Base-by-base conservation (phyloP, 495 filamentous ascomycete species). In the Opeltia flavorubescens region DNA sequence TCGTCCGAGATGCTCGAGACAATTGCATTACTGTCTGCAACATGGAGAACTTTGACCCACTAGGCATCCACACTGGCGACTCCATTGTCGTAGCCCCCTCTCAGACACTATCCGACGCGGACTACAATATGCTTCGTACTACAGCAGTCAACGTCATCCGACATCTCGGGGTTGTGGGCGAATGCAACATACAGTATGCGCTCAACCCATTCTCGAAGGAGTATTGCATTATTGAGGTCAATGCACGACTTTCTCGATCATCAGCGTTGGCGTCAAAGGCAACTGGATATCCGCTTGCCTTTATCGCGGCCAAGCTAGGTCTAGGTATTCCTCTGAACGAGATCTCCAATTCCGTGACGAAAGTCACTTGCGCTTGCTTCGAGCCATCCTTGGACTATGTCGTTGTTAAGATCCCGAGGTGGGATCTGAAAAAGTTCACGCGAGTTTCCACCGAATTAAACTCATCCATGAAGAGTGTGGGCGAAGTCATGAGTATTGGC, bases 1-100 rank as follows among this genome's bases (percentile, higher is more conserved):
- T 98, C 41, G 91, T 98, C 29, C 84, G 91, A 51, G 91, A 98
- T 73, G 84, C 80, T 34, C 78, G 84, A 48, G 88, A 98, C 67
- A 98, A 98, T 73, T 98, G 91, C 66, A 96, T 98, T 62, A 98
- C 91, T 5, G 91, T 98, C 51, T 98, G 91, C 68, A 98, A 98
- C 70, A 98, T 98, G 91, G 91, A 98, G 66, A 98, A 98, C 64
- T 96, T 98, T 54, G 91, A 98, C 66, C 91, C 91, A 50, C 80
- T 98, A 26, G 91, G 91, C 57, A 95, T 96, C 47, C 91, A 98
- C 59, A 98, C 91, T 7, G 91, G 91, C 62, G 91, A 98, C 65
- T 95, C 89, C 23, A 98, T 98, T 57, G 91, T 98, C 46, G 91
- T 98, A 18, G 93, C 91, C 4, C 91, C 91, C 21, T 95, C 87